Base-by-base conservation (phyloP, 768 basidiomycete genomes). In the Rhizopogon vesiculosus region DNA sequence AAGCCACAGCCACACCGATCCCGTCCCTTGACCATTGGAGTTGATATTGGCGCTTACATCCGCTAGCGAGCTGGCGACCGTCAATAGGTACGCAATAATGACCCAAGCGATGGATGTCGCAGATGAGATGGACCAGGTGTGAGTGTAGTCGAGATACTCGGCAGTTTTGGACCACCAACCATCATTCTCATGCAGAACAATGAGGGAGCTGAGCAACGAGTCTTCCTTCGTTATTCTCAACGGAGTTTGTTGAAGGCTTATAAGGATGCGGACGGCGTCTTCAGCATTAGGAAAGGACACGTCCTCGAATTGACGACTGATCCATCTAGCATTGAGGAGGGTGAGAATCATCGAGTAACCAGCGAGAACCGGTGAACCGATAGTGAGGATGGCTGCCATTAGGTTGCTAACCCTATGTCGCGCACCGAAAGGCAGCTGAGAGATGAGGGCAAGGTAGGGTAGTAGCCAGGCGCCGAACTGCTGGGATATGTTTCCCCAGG, bases 371-470 rank as follows among this genome's bases (percentile, higher is more conserved):
- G 79, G 79, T 0, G 76, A 78, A 1, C 79, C 79, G 29, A 80
- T 60, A 1, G 76, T 73, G 42, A 80, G 65, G 10, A 80, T 16
- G n/a, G 73, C 71, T 5, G 76, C 73, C 57, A 71, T 66, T 38
- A 79, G 63, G 50, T 79, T 78, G 19, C 76, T 75, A n/a, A 69
- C 59, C 28, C 62, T 72, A 49, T 71, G 70, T 15, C 58, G 65
- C 33, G 73, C 68, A 10, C 78, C 78, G 22, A 78, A 81, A 0
- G 78, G 80, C 9, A 81, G 71, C 48, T 78, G 78, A 0, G 78
- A 78, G n/a, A 80, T 64, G 8, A 80, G 60, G 0, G 79, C 77
- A 9, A 81, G 70, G 70, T 76, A 80, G 5, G 79, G 79, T 4
- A 81, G 53, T 3, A 81, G 66, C 79, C 79, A 81, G 0, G 76